phyloP scores from a whole-genome alignment of 306 rosid genomes.

The Pyrus bretschneideri region DNA sequence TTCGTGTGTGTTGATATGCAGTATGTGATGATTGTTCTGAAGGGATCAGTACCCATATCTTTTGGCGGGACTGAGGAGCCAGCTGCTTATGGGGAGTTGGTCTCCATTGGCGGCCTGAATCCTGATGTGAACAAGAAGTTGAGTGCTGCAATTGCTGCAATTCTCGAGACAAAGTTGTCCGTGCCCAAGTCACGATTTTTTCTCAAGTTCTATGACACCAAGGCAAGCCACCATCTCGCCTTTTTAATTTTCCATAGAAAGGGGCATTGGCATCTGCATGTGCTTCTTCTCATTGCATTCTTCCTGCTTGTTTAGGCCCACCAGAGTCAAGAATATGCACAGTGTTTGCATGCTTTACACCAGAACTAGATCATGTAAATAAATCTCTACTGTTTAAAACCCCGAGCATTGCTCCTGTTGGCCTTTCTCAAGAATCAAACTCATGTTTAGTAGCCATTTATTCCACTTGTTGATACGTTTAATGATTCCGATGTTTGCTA shows the following conservation, averaged over 20 bases:
- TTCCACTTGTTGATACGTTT: neutral
- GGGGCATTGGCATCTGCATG: conserved; percentile 23
- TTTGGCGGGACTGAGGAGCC: conserved; percentile 90
- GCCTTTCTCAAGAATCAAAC: conserved; percentile 8
- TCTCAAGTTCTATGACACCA: conserved; percentile 72
- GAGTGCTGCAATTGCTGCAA: conserved; percentile 71
- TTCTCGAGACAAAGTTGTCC: conserved; percentile 78
- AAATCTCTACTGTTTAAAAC: conserved; percentile 34
- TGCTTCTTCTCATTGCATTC: conserved; percentile 55
- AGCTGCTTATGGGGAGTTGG: conserved; percentile 92
- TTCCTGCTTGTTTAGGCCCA: conserved; percentile 70
- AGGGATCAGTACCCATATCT: conserved; percentile 85
- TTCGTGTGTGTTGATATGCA: conserved; percentile 22
- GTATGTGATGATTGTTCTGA: conserved; percentile 94
- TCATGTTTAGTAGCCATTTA: conserved; percentile 3
- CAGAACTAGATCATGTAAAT: conserved; percentile 86
- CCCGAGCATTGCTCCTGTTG: conserved; percentile 18
- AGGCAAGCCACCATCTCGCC: conserved; percentile 54
- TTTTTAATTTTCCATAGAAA: conserved; percentile 13
- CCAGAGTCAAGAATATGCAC: conserved; percentile 76
- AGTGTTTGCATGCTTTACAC: conserved; percentile 89
- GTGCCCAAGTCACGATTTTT: conserved; percentile 81
- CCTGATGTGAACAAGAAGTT: conserved; percentile 81
- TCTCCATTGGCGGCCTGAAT: conserved; percentile 85
- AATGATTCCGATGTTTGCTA: conserved; percentile 24